These are phyloP conservation scores for Xylariaceae sp. DNA, from an alignment of 2,329 filamentous ascomycete species.

Conservation along the genomic window DNA sequence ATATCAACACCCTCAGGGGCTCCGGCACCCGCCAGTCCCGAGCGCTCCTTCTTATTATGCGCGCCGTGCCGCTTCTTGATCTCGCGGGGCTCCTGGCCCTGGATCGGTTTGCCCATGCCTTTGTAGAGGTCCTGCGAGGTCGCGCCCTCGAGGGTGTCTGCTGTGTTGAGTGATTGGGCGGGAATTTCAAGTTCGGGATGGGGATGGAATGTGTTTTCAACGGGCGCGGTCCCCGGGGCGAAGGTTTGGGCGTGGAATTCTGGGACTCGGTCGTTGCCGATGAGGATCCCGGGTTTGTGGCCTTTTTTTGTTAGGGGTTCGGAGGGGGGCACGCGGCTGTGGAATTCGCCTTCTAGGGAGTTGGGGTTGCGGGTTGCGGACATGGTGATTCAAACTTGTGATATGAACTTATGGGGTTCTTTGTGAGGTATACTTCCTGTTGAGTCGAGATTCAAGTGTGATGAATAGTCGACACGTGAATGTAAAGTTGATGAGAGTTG, in stretches of 20 bases:
- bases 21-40: constrained; percentile 38
- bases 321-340: constrained; percentile 43
- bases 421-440: neutral
- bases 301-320: constrained; percentile 51
- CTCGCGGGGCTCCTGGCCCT: constrained; percentile 41
- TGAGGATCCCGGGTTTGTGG: constrained; percentile 57
- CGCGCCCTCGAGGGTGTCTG: constrained; percentile 39
- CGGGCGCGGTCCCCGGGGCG: constrained; percentile 59
- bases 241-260: constrained; percentile 60
- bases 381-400: constrained; percentile 18
- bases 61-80: constrained; percentile 33
- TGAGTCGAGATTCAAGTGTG: neutral
- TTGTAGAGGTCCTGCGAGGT: constrained; percentile 42
- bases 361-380: constrained; percentile 41
- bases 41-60: constrained; percentile 35
- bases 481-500: neutral
- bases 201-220: constrained; percentile 37
- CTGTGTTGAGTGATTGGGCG: constrained; percentile 32
- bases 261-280: constrained; percentile 53
- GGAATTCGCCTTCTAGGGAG: constrained; percentile 54
- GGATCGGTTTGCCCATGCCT: constrained; percentile 40
- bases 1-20: constrained; percentile 29
- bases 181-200: constrained; percentile 34
- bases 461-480: neutral
- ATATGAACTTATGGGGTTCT: neutral